Conservation (phyloP, 345 rosid genomes). For the Bruguiera gymnorhiza region DNA sequence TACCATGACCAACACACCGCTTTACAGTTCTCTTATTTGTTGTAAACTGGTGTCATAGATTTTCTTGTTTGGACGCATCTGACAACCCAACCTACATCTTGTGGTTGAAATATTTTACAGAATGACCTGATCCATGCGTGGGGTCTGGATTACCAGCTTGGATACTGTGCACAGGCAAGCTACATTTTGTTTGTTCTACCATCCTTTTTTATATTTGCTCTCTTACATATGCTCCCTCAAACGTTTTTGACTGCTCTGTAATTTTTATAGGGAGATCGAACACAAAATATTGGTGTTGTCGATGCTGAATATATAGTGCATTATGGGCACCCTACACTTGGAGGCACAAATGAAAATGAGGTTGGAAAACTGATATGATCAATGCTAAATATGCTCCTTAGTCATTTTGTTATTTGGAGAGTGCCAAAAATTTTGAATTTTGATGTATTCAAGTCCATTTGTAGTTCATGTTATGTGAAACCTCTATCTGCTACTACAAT, state of each 20-base stretch:
- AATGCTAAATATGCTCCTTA: too few species aligned
- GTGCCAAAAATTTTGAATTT: too few species aligned
- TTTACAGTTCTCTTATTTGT: too few species aligned
- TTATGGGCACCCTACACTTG: conserved; percentile 60
- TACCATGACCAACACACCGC: too few species aligned
- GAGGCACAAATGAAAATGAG: conserved; percentile 34
- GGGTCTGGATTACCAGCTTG: conserved; percentile 68
- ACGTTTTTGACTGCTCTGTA: conserved; percentile 6
- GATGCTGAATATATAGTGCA: conserved; percentile 67
- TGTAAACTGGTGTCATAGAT: not conserved
- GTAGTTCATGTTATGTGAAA: too few species aligned
- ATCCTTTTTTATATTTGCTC: not conserved
- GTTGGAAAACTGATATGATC: conserved; percentile 16
- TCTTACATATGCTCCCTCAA: not conserved
- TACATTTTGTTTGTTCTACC: not conserved
- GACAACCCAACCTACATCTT: not conserved
- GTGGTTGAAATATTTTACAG: conserved; percentile 21
- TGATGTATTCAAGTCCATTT: too few species aligned
- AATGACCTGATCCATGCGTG: conserved; percentile 74
- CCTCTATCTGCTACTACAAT: too few species aligned
- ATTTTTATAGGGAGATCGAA: conserved; percentile 56
- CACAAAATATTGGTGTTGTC: conserved; percentile 53
- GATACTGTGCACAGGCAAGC: conserved; percentile 69
- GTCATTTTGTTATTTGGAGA: too few species aligned
- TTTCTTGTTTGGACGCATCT: not conserved